These are phyloP conservation scores for Beauveria sp. DNA, from an alignment of 2,329 filamentous ascomycete genomes.

Conservation along the genomic window DNA sequence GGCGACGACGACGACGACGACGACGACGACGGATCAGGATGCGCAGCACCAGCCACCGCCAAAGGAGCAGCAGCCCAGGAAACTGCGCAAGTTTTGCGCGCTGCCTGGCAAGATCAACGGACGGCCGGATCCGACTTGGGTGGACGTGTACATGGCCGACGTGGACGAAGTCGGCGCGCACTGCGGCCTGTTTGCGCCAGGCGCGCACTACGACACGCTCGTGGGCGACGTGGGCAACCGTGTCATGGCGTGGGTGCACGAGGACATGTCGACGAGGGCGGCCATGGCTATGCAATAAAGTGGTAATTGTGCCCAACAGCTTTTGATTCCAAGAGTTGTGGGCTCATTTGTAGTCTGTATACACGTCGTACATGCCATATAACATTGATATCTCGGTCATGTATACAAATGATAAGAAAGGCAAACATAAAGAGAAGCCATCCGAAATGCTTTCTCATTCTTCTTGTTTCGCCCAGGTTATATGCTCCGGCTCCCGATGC, in stretches of 20 bases:
- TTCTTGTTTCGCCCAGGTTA: background rate
- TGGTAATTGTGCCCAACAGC: too few relatives aligned
- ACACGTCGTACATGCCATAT: background rate
- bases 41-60: slow-evolving; percentile 21
- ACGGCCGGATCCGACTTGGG: slow-evolving; percentile 62
- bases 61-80: slow-evolving; percentile 25
- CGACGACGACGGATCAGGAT: slow-evolving; percentile 7
- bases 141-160: slow-evolving; percentile 70
- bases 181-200: slow-evolving; percentile 70
- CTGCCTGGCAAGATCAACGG: slow-evolving; percentile 51
- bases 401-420: background rate
- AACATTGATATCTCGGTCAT: background rate
- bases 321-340: background rate
- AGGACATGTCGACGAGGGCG: slow-evolving; percentile 43
- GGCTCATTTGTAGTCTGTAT: background rate
- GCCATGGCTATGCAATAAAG: slow-evolving; percentile 18
- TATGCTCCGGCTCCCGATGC: slow-evolving; percentile 6
- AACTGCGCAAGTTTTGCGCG: slow-evolving; percentile 72
- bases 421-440: background rate
- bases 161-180: slow-evolving; percentile 83
- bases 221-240: slow-evolving; percentile 65
- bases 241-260: slow-evolving; percentile 63
- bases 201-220: slow-evolving; percentile 66
- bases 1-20: too few relatives aligned
- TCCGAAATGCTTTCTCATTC: background rate